Conservation (phyloP, 768 basidiomycete species). For the Mycena chlorophos region DNA sequence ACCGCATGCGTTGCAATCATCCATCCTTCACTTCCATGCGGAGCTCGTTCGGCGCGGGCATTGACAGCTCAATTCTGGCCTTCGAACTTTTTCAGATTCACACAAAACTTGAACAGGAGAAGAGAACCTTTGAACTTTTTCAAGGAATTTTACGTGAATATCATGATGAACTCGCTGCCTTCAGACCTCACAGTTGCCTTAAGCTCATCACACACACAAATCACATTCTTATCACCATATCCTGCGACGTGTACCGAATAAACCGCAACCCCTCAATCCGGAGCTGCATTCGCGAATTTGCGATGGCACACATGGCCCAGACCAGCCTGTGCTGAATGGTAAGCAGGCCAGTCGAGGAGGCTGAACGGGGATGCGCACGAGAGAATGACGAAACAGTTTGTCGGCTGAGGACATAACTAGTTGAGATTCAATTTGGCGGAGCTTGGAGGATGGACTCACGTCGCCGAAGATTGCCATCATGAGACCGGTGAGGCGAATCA, state of each 20-base stretch:
- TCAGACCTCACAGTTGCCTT: no score
- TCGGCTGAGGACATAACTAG: not conserved
- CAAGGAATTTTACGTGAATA: no score
- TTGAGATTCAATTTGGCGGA: not conserved
- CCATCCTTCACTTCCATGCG: no score
- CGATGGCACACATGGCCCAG: constrained; percentile 9
- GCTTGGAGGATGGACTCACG: not conserved
- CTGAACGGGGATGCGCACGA: not conserved
- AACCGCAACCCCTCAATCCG: constrained; percentile 11
- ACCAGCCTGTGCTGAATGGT: not conserved
- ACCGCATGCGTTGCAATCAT: no score
- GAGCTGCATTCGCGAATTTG: constrained; percentile 12
- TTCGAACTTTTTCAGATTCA: no score
- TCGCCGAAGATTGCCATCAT: not conserved
- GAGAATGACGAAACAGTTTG: not conserved
- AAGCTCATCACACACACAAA: no score
- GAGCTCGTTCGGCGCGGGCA: no score
- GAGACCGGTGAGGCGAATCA: not conserved
- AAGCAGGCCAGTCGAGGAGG: not conserved
- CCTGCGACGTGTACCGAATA: not conserved
- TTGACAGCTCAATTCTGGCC: no score
- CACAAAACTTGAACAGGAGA: no score
- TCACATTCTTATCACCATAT: not conserved
- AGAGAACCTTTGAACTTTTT: no score
- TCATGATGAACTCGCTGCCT: no score